Conservation (phyloP, 2,329 filamentous ascomycete genomes). For the Aspergillus arachidicola region DNA sequence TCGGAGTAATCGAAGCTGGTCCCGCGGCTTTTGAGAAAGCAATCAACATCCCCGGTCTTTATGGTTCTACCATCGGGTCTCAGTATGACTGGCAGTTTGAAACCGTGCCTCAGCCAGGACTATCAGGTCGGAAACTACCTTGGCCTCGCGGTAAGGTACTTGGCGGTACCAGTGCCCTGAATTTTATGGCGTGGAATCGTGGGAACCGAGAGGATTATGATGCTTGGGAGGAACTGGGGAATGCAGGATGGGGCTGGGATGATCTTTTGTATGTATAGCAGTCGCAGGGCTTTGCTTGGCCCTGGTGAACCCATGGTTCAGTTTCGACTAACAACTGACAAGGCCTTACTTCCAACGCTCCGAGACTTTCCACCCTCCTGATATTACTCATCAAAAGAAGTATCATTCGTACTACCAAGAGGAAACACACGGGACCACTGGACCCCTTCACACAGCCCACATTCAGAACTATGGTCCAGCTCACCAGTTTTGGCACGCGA, state of each 20-base stretch:
- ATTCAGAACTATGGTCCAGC: conserved; percentile 30
- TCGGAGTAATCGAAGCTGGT: conserved; percentile 53
- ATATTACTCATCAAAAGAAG: conserved; percentile 25
- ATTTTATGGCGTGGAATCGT: conserved; percentile 33
- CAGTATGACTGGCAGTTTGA: conserved; percentile 21
- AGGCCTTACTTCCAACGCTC: conserved; percentile 55
- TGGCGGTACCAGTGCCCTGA: conserved; percentile 36
- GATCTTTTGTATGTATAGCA: conserved; percentile 21
- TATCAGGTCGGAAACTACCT: conserved; percentile 14
- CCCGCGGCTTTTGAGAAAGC: conserved; percentile 27
- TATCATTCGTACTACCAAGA: conserved; percentile 25
- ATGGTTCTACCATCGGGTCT: conserved; percentile 5
- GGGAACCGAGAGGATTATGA: conserved; percentile 32
- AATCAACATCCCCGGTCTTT: conserved; percentile 27
- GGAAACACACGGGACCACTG: conserved; percentile 31
- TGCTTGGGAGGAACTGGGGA: conserved; percentile 35
- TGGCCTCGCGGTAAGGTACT: conserved; percentile 32
- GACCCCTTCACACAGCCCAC: conserved; percentile 36
- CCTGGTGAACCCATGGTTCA: background rate
- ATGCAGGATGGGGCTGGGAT: conserved; percentile 32
- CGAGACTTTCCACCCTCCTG: conserved; percentile 45
- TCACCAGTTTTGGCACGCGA: conserved; percentile 51
- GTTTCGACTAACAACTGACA: background rate
- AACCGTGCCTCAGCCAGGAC: conserved; percentile 30
- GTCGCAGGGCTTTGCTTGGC: accelerated